Evolutionary conservation across 2,329 filamentous ascomycete species (phyloP), one percentile per base, ranked within the genome.

Genomic region (Trichoderma endophyticum): DNA sequence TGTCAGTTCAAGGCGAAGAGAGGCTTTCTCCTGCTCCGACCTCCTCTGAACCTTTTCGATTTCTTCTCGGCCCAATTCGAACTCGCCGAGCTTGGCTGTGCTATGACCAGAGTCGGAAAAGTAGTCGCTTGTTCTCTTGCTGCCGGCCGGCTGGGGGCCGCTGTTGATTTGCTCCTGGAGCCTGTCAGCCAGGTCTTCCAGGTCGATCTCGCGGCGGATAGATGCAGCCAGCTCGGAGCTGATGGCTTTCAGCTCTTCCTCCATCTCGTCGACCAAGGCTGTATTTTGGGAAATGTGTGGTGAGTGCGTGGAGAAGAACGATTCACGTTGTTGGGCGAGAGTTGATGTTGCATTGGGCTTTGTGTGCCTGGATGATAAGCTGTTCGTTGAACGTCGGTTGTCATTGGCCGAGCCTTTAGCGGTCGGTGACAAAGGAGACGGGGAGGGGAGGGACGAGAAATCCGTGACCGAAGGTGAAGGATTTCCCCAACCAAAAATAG

Each of bases 31-130:
- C 82, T 98, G 95, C 82, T 98, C 95, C 2, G 93, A 90, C 75
- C 91, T 91, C 75, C 96, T 88, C 77, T 95, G 92, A 60, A 96
- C 86, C 80, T 90, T 93, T 73, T 97, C 93, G 39, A 98, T 84
- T 80, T 98, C 93, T 77, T 91, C 89, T 64, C 86, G 87, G 36
- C 84, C 86, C 57, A 88, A 85, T 72, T 91, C 89, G 73, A 84
- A 84, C 61, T 93, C 91, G 73, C 92, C 91, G 78, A 91, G 92
- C 77, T 94, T 92, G 68, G 93, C 88, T 1, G 94, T 95, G 80
- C 94, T 95, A 72, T 93, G 92, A 36, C 96, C 96, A 6, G 95
- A 97, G 81, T 99, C 96, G 3, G 96, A 99, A 80, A 96, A 99
- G 83, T 99, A 98, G 82, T 99, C 96, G 82, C 96, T 98, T 11